Evolutionary conservation across 2,329 filamentous ascomycete species (phyloP).

Genomic region (Cercospora sesami): DNA sequence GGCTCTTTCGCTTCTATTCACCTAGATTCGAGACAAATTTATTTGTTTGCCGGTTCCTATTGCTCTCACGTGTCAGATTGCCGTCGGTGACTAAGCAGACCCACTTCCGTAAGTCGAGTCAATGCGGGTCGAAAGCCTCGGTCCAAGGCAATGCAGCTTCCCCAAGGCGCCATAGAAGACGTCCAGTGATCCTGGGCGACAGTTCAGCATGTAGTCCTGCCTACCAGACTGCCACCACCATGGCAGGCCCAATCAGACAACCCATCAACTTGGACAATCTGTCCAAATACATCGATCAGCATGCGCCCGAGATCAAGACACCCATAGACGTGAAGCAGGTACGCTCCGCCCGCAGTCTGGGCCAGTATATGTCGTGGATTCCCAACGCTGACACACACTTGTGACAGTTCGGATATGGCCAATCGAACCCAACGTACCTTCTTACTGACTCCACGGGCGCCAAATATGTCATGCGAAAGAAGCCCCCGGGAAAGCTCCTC

Average conservation of each 20-base stretch:
- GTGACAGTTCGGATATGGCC: constrained; percentile 85
- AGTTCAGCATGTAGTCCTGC: constrained; percentile 3
- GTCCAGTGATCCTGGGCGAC: neutral
- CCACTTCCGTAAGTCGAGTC: constrained; percentile 4
- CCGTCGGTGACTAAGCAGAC: constrained; percentile 3
- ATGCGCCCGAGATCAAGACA: constrained; percentile 80
- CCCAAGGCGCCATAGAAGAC: constrained; percentile 1
- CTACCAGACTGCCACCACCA: constrained; percentile 34
- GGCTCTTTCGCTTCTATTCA: neutral
- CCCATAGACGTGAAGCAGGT: constrained; percentile 91
- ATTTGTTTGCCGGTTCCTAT: neutral
- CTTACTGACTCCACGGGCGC: constrained; percentile 69
- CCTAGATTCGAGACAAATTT: neutral
- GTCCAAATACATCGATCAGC: constrained; percentile 71
- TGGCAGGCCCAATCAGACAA: constrained; percentile 89
- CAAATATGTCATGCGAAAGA: constrained; percentile 91
- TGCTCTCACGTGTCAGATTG: neutral
- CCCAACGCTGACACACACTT: neutral
- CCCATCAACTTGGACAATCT: constrained; percentile 81
- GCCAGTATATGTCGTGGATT: neutral
- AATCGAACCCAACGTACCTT: constrained; percentile 96
- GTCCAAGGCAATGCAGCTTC: constrained; percentile 8
- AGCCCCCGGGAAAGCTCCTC: constrained; percentile 89
- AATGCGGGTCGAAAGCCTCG: constrained; percentile 7
- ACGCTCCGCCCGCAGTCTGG: constrained; percentile 20